Percentiles rank a stretch among this genome's conserved stretches.
Conservation (phyloP, 192 early-diverging fungal genomes). For the Coemansia umbellata region DNA sequence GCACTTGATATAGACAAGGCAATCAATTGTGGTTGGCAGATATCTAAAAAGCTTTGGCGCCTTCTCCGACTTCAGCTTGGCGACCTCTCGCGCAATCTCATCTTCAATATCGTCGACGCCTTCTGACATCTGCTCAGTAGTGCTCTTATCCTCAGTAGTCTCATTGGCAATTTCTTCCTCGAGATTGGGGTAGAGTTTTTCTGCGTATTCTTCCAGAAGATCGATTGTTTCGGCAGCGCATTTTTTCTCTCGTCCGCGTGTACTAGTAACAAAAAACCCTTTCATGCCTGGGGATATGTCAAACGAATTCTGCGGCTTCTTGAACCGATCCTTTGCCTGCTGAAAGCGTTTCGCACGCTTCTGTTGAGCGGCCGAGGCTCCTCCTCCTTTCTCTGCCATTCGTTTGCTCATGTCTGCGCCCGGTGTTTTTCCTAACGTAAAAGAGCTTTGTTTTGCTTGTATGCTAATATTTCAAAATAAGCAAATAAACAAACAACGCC, state of each 20-base stretch:
- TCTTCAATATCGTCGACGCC: slow-evolving; percentile 34
- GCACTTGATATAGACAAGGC: slow-evolving; percentile 47
- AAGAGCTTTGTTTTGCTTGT: too few species aligned
- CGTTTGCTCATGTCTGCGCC: slow-evolving; percentile 43
- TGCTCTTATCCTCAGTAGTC: background rate
- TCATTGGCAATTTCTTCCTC: slow-evolving; percentile 41
- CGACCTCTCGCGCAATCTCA: slow-evolving; percentile 50
- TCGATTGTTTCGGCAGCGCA: slow-evolving; percentile 41
- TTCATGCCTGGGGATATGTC: slow-evolving; percentile 49
- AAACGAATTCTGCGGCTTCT: slow-evolving; percentile 41
- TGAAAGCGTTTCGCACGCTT: slow-evolving; percentile 47
- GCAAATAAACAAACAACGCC: too few species aligned
- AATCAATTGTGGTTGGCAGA: slow-evolving; percentile 42
- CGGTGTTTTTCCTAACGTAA: background rate
- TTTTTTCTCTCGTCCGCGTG: slow-evolving; percentile 42
- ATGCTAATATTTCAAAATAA: too few species aligned
- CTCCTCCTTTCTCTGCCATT: slow-evolving; percentile 17
- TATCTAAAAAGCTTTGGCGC: slow-evolving; percentile 40
- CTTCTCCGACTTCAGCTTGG: slow-evolving; percentile 33
- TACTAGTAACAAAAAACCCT: slow-evolving; percentile 49
- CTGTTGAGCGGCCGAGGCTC: slow-evolving; percentile 15
- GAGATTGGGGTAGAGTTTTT: slow-evolving; percentile 37
- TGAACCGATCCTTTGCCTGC: slow-evolving; percentile 32
- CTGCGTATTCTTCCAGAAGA: slow-evolving; percentile 44
- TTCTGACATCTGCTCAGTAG: background rate